phyloP scores from a whole-genome alignment of 2,329 filamentous ascomycete genomes.

The Rugonectria rugulosa region DNA sequence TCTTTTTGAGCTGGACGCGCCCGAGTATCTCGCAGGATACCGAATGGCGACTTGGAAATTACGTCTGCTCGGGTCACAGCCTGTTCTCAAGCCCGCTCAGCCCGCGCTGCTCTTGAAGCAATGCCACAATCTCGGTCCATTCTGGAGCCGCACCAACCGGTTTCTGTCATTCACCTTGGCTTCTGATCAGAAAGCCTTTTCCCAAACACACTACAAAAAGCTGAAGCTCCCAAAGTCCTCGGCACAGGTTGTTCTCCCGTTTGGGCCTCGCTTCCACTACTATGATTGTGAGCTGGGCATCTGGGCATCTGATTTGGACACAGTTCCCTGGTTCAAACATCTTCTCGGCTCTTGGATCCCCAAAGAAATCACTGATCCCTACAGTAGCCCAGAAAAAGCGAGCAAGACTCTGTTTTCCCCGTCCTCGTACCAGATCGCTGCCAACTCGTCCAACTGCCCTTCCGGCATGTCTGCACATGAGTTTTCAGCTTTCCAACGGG shows the following conservation, averaged over 20 bases:
- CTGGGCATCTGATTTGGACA: slow-evolving; percentile 25
- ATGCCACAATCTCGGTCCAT: not conserved
- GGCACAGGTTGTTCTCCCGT: slow-evolving; percentile 21
- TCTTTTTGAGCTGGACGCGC: slow-evolving; percentile 56
- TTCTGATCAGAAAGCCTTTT: slow-evolving; percentile 35
- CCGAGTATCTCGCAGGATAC: slow-evolving; percentile 51
- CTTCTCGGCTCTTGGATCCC: slow-evolving; percentile 38
- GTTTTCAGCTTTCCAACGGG: slow-evolving; percentile 58
- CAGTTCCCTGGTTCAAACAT: slow-evolving; percentile 16
- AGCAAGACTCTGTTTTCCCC: slow-evolving; percentile 43
- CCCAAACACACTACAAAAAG: slow-evolving; percentile 37
- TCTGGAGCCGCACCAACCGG: not conserved
- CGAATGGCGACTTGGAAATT: slow-evolving; percentile 25
- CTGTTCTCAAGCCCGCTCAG: not conserved
- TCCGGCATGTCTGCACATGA: slow-evolving; percentile 57
- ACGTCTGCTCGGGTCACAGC: slow-evolving; percentile 9
- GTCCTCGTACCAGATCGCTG: slow-evolving; percentile 62
- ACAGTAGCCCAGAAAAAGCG: not conserved
- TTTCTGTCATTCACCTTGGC: slow-evolving; percentile 26
- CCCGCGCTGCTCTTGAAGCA: slow-evolving; percentile 6
- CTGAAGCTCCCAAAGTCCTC: slow-evolving; percentile 22
- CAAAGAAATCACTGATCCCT: slow-evolving; percentile 22
- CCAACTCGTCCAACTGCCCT: slow-evolving; percentile 58
- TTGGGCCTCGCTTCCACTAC: slow-evolving; percentile 29
- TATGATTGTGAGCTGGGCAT: slow-evolving; percentile 20